Conservation (phyloP, 2,329 filamentous ascomycete species). For the Aspergillus quadrilineatus region DNA sequence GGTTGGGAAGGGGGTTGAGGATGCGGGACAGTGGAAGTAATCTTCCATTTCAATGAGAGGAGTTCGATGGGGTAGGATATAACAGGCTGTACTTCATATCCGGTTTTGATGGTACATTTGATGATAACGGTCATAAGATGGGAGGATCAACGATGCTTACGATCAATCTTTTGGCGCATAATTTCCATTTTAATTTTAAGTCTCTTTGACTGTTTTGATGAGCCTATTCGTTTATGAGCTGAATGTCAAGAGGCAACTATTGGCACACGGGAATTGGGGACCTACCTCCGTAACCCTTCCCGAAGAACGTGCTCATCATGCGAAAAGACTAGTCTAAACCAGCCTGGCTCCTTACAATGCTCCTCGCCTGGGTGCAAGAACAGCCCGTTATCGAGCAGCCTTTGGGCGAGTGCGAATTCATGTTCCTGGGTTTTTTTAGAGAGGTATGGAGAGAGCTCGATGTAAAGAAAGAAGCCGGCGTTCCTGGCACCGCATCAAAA, state of each 20-base stretch:
- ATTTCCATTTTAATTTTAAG: too few species aligned
- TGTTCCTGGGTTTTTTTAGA: conserved; percentile 27
- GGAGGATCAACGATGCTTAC: background rate
- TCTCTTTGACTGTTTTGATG: background rate
- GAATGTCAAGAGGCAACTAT: background rate
- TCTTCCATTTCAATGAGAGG: background rate
- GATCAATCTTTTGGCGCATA: background rate
- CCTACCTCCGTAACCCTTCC: conserved; percentile 36
- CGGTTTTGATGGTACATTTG: background rate
- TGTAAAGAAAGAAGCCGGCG: conserved; percentile 50
- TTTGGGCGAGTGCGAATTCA: conserved; percentile 49
- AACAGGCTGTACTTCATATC: too few species aligned
- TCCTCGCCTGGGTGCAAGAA: conserved; percentile 53
- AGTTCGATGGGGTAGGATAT: too few species aligned
- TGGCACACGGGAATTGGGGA: background rate
- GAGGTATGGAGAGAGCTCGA: conserved; percentile 46
- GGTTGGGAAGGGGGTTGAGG: conserved; percentile 56
- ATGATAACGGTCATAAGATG: background rate
- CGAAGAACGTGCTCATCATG: conserved; percentile 35
- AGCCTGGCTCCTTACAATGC: conserved; percentile 48
- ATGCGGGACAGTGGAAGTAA: conserved; percentile 56
- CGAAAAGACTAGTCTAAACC: conserved; percentile 56
- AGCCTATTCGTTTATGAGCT: background rate
- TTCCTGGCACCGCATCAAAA: conserved; percentile 26
- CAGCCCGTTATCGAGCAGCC: conserved; percentile 48